These are phyloP conservation scores for Emmonsia crescens DNA, from an alignment of 2,329 filamentous ascomycete species.

Conservation along the genomic window DNA sequence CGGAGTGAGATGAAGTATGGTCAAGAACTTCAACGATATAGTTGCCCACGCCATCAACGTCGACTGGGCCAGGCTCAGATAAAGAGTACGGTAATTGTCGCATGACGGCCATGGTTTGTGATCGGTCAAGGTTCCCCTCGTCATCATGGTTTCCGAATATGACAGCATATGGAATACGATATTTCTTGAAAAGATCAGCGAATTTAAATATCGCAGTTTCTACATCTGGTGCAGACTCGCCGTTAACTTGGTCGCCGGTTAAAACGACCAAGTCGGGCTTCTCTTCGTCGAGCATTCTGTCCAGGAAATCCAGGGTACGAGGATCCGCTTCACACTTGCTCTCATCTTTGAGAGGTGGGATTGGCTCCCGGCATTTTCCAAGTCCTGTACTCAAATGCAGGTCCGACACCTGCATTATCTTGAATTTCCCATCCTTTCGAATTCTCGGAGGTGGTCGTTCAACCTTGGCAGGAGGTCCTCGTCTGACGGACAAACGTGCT, in stretches of 20 bases:
- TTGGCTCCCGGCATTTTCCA: constrained; percentile 74
- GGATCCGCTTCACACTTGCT: constrained; percentile 78
- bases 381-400: constrained; percentile 85
- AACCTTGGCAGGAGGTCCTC: constrained; percentile 54
- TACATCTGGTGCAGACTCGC: constrained; percentile 80
- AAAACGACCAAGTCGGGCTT: constrained; percentile 86
- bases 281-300: constrained; percentile 75
- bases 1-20: constrained; percentile 70
- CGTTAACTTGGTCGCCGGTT: constrained; percentile 91
- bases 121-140: constrained; percentile 67
- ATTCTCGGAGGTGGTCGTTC: constrained; percentile 67
- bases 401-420: constrained; percentile 95
- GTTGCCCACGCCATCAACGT: constrained; percentile 85
- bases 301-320: constrained; percentile 80
- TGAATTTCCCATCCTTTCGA: constrained; percentile 82
- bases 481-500: constrained; percentile 65
- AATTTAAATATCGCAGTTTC: constrained; percentile 94
- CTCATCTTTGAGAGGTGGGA: constrained; percentile 61
- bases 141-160: constrained; percentile 99
- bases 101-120: constrained; percentile 72
- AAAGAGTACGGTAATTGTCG: constrained; percentile 82
- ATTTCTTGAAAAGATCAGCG: constrained; percentile 69
- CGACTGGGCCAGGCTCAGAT: constrained; percentile 68
- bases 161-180: constrained; percentile 80
- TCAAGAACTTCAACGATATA: constrained; percentile 87